These are phyloP conservation scores for Periconia sp. DNA, from an alignment of 2,329 filamentous ascomycete species.

Conservation along the genomic window DNA sequence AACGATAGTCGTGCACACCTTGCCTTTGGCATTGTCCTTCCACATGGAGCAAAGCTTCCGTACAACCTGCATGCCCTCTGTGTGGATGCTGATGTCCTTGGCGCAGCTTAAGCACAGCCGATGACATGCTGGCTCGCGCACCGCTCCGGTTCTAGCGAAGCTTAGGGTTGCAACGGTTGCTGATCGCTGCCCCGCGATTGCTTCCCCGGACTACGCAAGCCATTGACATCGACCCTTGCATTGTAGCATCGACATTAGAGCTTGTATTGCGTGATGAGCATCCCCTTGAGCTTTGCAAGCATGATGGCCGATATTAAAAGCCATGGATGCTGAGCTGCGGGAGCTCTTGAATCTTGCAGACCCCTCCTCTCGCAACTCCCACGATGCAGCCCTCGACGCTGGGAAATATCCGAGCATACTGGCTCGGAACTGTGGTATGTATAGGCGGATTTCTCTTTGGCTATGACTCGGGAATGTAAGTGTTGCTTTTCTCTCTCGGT, in stretches of 20 bases:
- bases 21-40: too few species aligned
- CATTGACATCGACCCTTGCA: neutral
- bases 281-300: neutral
- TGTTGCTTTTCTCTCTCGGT: conserved; percentile 1
- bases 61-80: too few species aligned
- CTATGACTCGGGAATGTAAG: conserved; percentile 48
- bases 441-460: conserved; percentile 58
- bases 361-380: neutral
- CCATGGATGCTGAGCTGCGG: neutral
- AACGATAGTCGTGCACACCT: too few species aligned
- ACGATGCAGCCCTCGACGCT: conserved; percentile 11
- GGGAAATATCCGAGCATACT: conserved; percentile 57
- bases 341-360: neutral
- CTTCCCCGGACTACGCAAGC: neutral
- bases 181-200: too few species aligned
- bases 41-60: too few species aligned
- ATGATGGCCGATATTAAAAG: neutral
- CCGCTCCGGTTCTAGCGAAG: too few species aligned
- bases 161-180: too few species aligned
- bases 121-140: too few species aligned
- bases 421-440: conserved; percentile 58
- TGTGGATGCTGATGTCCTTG: too few species aligned
- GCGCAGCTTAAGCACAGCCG: too few species aligned
- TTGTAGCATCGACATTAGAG: conserved; percentile 1
- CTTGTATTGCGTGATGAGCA: conserved; percentile 2